A percentile compares a stretch with the other conserved stretches of the same genome.
Conservation (phyloP, 73 alveolate species). For the Strombidium stylifer region DNA sequence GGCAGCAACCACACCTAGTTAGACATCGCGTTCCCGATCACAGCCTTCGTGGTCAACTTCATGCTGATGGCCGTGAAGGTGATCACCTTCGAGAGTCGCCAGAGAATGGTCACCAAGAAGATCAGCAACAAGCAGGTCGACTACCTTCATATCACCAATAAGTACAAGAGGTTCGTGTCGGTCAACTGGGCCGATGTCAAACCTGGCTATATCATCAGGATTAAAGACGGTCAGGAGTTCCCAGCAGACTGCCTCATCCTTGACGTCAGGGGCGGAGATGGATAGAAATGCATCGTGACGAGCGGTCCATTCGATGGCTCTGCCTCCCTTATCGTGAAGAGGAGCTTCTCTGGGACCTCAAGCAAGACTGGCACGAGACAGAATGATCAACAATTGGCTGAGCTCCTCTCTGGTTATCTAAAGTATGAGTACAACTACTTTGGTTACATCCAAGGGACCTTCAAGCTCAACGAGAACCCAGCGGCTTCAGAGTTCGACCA, state of each 20-base stretch:
- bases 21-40: constrained; percentile 1
- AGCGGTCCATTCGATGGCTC: constrained; percentile 40
- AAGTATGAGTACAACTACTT: constrained; percentile 81
- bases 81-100: neutral
- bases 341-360: constrained; percentile 44
- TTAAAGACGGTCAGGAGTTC: constrained; percentile 68
- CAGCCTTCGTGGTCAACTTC: neutral
- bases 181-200: constrained; percentile 54
- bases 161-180: constrained; percentile 2
- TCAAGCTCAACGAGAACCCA: constrained; percentile 80
- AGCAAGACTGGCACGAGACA: constrained; percentile 34
- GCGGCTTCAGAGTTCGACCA: constrained; percentile 66
- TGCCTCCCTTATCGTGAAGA: neutral
- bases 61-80: neutral
- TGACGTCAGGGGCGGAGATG: constrained; percentile 31
- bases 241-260: constrained; percentile 68
- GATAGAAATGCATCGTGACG: constrained; percentile 27
- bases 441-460: constrained; percentile 76
- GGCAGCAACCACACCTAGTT: neutral
- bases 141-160: constrained; percentile 1
- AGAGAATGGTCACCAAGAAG: neutral
- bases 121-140: constrained; percentile 20
- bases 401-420: constrained; percentile 71
- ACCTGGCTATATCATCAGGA: constrained; percentile 71
- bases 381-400: constrained; percentile 53